Evolutionary conservation across 805 yeast species (phyloP), one percentile per base, ranked within the genome.

Genomic region (Cyberlindnera petersonii): DNA sequence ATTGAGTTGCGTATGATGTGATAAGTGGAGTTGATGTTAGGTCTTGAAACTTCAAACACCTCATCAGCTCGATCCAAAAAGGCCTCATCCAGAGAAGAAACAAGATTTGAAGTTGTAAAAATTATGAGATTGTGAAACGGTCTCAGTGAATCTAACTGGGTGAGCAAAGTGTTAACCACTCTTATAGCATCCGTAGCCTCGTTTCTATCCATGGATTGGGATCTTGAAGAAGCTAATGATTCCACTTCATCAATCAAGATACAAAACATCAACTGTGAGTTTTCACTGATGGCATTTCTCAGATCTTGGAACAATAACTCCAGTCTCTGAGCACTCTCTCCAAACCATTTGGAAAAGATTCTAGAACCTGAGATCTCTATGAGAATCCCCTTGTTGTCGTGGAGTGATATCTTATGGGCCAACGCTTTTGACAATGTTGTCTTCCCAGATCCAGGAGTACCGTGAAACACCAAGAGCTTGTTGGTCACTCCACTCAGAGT

Each of bases 311-410:
- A 69, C 15, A 71, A 45, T 10, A 42, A 39, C 17, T 60, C 61
- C 13, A 71, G 46, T 34, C 68, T 67, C 37, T 65, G 68, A 5
- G 74, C 64, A 20, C 72, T 65, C 45, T 71, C 74, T 6, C 74
- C 73, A 44, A 65, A 63, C 66, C 72, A 71, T 44, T 68, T 59
- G 4, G 75, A 69, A 37, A 70, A 68, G 2, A 71, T 50, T 26
- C 60, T 56, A 7, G 71, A 64, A 39, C 73, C 68, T 2, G 70
- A 60, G 3, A 70, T 36, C 39, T 71, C 75, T n/a, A 71, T 46
- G 9, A 70, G 40, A 3, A 61, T 39, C 1, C 68, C 65, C 15
- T 47, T 49, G 14, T 31, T 16, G n/a, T n/a, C n/a, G 15, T 40
- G 39, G 9, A 65, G 61, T 17, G 71, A 52, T 18, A 68, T 37